Base-by-base conservation (phyloP, 495 filamentous ascomycete species). In the Xylona heveae region DNA sequence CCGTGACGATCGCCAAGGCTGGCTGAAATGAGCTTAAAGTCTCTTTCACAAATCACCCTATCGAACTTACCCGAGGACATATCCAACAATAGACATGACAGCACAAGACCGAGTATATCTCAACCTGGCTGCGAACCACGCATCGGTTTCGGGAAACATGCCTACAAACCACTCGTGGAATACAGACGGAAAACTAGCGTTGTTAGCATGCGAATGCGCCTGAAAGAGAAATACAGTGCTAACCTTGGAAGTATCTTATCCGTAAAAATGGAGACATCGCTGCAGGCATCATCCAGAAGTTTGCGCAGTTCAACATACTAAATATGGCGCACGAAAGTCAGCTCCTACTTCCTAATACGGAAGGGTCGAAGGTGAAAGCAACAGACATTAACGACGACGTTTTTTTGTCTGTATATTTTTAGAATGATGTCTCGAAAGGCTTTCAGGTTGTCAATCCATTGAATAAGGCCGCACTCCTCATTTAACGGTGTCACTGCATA, bases 381-480 rank as follows among this genome's bases (percentile, higher is more conserved):
- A 31, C 54, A 41, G 41, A 62, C 62, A 41, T 74, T 51, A 44
- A 68, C 44, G 34, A 21, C 31, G 32, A 85, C 61, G 15, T 68
- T 67, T 34, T 71, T 74, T 40, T 78, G 61, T 38, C 70, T 71
- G 44, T 94, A 80, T 30, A 75, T 58, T 33, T 58, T 65, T 30
- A 90, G 60, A 28, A 99, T 57, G 47, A 95, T 91, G 39, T 99
- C 88, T 33, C 88, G 78, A 34, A 95, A 60, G 12, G 88, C 83
- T 40, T 82, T 83, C 35, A 95, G 70, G 19, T 85, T 83, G 41
- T 94, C 82, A n/a, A 99, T 80, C 88, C 88, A 99, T 54, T 99
- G 83, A 40, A 99, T 92, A 30, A 91, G 69, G 37, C 88, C 88
- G 43, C 88, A 95, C 52, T 95, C 88, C 51, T 99, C 88, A 45